Evolutionary conservation across 371 early-diverging fungal genomes (phyloP).

Genomic region (Apophysomyces elegans): DNA sequence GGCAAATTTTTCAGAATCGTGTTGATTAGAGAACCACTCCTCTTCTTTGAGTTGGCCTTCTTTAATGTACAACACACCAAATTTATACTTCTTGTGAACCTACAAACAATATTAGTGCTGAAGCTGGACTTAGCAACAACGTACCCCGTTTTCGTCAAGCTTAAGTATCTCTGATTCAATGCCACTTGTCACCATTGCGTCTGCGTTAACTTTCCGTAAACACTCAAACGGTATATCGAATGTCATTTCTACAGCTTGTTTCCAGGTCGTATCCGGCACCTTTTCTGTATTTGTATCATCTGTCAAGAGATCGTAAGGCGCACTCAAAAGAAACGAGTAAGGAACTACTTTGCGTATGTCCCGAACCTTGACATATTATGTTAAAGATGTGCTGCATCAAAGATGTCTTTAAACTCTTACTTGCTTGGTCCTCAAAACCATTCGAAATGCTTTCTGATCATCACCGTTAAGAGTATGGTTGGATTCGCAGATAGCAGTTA

Average conservation of each 20-base stretch:
- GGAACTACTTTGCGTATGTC: constrained; percentile 24
- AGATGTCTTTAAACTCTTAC: constrained; percentile 18
- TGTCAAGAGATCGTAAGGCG: constrained; percentile 11
- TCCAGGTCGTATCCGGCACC: constrained; percentile 27
- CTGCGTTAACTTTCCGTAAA: constrained; percentile 37
- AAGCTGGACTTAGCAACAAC: constrained; percentile 4
- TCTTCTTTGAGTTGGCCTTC: constrained; percentile 77
- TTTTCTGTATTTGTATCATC: constrained; percentile 13
- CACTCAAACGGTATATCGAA: constrained; percentile 24
- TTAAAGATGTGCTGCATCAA: neutral
- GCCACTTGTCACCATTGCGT: constrained; percentile 49
- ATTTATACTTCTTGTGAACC: constrained; percentile 76
- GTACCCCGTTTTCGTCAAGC: constrained; percentile 58
- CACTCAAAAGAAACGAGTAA: constrained; percentile 32
- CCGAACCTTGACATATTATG: constrained; percentile 15
- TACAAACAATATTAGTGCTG: constrained; percentile 34
- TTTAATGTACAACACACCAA: constrained; percentile 73
- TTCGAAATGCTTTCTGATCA: constrained; percentile 29
- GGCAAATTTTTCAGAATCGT: constrained; percentile 61
- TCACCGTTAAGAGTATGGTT: constrained; percentile 1
- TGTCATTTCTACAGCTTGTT: constrained; percentile 22
- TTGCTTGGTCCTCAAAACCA: constrained; percentile 42
- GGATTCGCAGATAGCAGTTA: constrained; percentile 23
- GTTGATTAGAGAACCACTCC: constrained; percentile 74
- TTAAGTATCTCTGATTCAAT: constrained; percentile 59